Base-by-base conservation (phyloP, 352 stramenopile genomes). In the Elongisporangium undulatum region DNA sequence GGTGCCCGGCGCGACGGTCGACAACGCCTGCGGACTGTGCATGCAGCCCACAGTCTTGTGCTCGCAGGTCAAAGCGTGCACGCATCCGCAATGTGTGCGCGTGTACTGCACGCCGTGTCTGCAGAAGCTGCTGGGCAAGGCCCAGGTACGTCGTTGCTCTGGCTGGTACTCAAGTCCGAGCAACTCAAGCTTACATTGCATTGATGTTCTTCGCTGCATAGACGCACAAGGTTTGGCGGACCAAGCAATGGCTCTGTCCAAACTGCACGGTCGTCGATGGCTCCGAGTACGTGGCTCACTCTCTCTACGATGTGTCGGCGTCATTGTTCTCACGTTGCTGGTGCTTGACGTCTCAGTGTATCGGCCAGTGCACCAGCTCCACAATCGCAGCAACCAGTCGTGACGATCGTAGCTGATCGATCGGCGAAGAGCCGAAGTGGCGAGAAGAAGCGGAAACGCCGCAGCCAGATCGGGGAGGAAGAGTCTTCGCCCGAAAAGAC, bases 51-150 rank as follows among this genome's bases (percentile, higher is more conserved):
- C 71, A n/a, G 58, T 55, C 5, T 45, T 59, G 1, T 51, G 74
- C 16, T n/a, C 48, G 52, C 56, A 67, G 12, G 41, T 55, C 39
- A 75, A 77, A 20, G 61, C 63, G 13, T 58, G 22, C 85, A 77
- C 59, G 29, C 74, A 19, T 77, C 86, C 51, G 58, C 69, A 23
- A 65, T 80, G 34, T 88, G 77, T 64, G 16, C 69, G 69, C n/a
- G 60, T 77, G 29, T 91, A 88, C 52, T 91, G 81, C 50, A 52
- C 67, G 15, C 53, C 72, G 15, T 90, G 81, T 49, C 69, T 90
- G 20, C 66, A 81, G 15, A 88, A 78, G 49, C 74, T 90, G 5
- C 75, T 90, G 39, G 78, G 78, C 19, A 85, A 76, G 59, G 78
- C 78, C 3, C 70, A 82, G 55, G 63, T 75, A 15, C 7, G 58